A percentile compares a stretch with the other conserved stretches of the same genome.
These are phyloP conservation scores for Ramicandelaber brevisporus DNA, from an alignment of 192 early-diverging fungal species.

Conservation along the genomic window DNA sequence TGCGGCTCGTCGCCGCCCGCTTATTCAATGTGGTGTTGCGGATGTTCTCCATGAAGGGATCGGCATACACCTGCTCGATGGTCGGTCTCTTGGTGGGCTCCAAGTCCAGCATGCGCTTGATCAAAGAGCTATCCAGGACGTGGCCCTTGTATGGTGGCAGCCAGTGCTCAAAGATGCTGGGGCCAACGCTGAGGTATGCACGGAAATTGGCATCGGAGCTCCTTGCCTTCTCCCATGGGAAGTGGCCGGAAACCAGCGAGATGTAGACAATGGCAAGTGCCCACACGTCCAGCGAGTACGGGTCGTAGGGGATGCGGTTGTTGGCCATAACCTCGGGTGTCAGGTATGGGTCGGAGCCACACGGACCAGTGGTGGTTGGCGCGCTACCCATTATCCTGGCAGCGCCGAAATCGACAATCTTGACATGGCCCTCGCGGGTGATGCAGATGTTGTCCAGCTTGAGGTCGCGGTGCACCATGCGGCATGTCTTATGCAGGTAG, in stretches of 20 bases:
- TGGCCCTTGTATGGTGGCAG: slow-evolving; percentile 3
- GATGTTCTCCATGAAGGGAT: slow-evolving; percentile 29
- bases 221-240: slow-evolving; percentile 2
- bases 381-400: slow-evolving; percentile 14
- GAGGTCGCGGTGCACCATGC: slow-evolving; percentile 38
- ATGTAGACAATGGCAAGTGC: slow-evolving; percentile 2
- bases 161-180: slow-evolving; percentile 1
- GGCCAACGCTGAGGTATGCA: slow-evolving; percentile 5
- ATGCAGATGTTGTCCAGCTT: slow-evolving; percentile 46
- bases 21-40: too few species aligned
- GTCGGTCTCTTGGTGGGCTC: slow-evolving; percentile 43
- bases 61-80: slow-evolving; percentile 43
- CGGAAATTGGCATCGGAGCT: slow-evolving; percentile 1
- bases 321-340: slow-evolving; percentile 1
- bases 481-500: slow-evolving; percentile 36
- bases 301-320: background rate
- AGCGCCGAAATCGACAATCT: slow-evolving; percentile 55
- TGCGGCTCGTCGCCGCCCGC: too few species aligned
- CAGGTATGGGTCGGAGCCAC: slow-evolving; percentile 3
- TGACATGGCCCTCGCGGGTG: slow-evolving; percentile 22
- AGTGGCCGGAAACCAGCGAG: slow-evolving; percentile 1
- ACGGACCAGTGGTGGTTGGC: slow-evolving; percentile 1
- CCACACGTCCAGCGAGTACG: slow-evolving; percentile 1
- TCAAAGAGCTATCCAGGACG: slow-evolving; percentile 11
- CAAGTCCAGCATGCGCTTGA: slow-evolving; percentile 46